Evolutionary conservation across 192 early-diverging fungal species (phyloP).

Genomic region (Backusella psychrophila): DNA sequence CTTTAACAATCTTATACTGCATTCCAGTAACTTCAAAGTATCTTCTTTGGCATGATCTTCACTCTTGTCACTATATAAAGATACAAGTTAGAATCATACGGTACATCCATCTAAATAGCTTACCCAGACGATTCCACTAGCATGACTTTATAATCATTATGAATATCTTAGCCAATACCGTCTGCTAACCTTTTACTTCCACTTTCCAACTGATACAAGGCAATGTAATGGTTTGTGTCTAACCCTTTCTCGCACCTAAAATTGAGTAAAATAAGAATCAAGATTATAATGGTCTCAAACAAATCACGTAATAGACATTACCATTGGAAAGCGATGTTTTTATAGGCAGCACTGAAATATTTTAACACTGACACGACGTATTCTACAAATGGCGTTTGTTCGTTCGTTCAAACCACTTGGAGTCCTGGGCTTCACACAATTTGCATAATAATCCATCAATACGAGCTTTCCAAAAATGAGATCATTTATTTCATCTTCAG

Average conservation of each 20-base stretch:
- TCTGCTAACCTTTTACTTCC: too few species aligned
- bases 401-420: neutral
- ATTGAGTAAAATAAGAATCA: too few species aligned
- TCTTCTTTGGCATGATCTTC: neutral
- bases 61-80: neutral
- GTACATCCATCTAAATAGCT: neutral
- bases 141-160: too few species aligned
- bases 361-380: neutral
- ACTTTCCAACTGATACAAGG: too few species aligned
- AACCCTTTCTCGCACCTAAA: too few species aligned
- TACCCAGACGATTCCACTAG: too few species aligned
- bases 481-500: too few species aligned
- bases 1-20: neutral
- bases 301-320: too few species aligned
- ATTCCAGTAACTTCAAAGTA: neutral
- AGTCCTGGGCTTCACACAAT: neutral
- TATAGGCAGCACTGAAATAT: neutral
- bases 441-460: neutral
- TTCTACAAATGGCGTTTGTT: neutral
- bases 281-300: too few species aligned
- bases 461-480: too few species aligned
- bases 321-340: neutral
- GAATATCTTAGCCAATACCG: too few species aligned
- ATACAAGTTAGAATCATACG: neutral
- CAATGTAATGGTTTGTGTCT: too few species aligned